Conservation (phyloP, 2,329 filamentous ascomycete genomes). For the Diaporthe vaccinii region DNA sequence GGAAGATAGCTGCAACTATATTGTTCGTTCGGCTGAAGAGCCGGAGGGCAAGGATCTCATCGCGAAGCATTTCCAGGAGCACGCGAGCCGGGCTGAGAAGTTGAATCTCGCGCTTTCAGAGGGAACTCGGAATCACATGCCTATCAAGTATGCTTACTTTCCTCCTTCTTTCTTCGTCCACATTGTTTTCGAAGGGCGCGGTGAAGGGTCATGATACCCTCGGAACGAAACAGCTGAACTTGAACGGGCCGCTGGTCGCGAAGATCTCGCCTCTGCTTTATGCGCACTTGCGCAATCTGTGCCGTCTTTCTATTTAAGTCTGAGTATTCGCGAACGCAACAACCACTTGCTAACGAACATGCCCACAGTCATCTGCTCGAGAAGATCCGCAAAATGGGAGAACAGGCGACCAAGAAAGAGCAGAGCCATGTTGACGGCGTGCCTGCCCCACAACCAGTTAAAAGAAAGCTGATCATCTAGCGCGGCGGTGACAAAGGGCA, state of each 20-base stretch:
- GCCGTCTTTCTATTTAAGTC: constrained; percentile 44
- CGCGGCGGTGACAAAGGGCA: neutral
- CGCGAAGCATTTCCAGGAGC: constrained; percentile 70
- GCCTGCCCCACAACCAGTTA: constrained; percentile 59
- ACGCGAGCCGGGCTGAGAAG: constrained; percentile 67
- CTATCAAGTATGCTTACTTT: constrained; percentile 66
- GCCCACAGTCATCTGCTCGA: constrained; percentile 65
- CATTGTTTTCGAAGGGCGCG: constrained; percentile 10
- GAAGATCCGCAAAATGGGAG: constrained; percentile 64
- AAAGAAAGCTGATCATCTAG: constrained; percentile 58
- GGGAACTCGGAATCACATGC: constrained; percentile 66
- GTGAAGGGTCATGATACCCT: neutral
- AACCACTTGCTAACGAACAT: constrained; percentile 51
- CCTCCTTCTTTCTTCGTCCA: constrained; percentile 48
- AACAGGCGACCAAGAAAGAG: constrained; percentile 52
- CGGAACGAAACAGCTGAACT: neutral
- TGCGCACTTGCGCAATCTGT: neutral
- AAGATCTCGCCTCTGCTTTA: neutral
- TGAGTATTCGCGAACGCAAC: constrained; percentile 45
- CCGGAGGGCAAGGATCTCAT: constrained; percentile 69
- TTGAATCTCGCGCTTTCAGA: constrained; percentile 69
- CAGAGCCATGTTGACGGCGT: constrained; percentile 51
- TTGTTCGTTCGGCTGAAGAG: constrained; percentile 73
- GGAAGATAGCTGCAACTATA: constrained; percentile 73
- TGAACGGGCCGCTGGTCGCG: constrained; percentile 30